Conservation (phyloP, 495 filamentous ascomycete species). For the Penicillium chermesinum region DNA sequence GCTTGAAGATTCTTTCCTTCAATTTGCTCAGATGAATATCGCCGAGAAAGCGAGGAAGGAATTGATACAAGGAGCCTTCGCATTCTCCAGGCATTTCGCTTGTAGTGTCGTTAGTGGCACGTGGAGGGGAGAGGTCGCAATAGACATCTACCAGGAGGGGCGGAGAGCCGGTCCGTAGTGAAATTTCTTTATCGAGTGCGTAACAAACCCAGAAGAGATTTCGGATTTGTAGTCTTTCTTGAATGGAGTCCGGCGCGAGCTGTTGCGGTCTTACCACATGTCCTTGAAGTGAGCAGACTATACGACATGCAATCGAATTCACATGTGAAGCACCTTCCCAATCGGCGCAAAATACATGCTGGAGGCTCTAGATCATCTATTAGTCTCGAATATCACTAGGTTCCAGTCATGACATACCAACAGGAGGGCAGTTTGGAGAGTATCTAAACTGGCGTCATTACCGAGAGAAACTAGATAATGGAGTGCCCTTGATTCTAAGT, state of each 20-base stretch:
- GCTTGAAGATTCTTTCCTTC: slow-evolving; percentile 13
- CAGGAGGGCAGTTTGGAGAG: slow-evolving; percentile 10
- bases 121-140: too few species aligned
- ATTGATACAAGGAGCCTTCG: background rate
- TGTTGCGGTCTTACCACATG: background rate
- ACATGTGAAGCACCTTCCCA: slow-evolving; percentile 13
- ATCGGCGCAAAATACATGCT: slow-evolving; percentile 2
- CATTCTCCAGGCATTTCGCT: background rate
- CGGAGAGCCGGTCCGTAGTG: slow-evolving; percentile 21
- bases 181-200: slow-evolving; percentile 27
- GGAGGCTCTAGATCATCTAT: slow-evolving; percentile 4
- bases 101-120: too few species aligned
- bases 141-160: slow-evolving; percentile 19
- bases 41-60: slow-evolving; percentile 4
- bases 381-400: background rate
- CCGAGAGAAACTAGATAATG: slow-evolving; percentile 1
- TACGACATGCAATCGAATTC: slow-evolving; percentile 11
- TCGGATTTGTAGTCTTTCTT: slow-evolving; percentile 13
- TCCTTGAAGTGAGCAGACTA: slow-evolving; percentile 11
- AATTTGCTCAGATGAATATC: slow-evolving; percentile 8
- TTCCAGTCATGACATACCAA: slow-evolving; percentile 5
- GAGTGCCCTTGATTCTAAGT: slow-evolving; percentile 4
- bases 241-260: background rate
- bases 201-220: slow-evolving; percentile 32
- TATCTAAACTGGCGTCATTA: slow-evolving; percentile 1